A percentile compares a stretch with the other conserved stretches of the same genome.
These are phyloP conservation scores for Rhizoctonia solani DNA, from an alignment of 1,284 basidiomycete genomes.

Conservation along the genomic window DNA sequence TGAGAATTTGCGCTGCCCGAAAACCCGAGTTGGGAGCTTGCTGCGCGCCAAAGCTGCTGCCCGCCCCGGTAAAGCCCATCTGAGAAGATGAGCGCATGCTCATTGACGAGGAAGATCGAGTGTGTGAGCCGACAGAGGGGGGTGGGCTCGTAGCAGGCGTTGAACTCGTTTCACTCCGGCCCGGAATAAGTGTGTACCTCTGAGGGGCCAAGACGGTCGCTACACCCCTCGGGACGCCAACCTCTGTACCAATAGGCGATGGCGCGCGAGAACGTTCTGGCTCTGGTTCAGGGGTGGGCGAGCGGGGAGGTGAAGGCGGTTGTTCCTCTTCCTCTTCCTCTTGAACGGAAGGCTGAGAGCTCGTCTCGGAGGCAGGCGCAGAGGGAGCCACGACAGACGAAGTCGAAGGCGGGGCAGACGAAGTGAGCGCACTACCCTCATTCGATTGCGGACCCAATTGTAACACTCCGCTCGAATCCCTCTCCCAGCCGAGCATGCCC, in stretches of 20 bases:
- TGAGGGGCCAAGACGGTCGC: not conserved
- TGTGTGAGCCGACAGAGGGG: not conserved
- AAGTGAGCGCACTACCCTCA: not conserved
- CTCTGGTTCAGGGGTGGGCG: not conserved
- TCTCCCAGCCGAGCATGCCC: conserved; percentile 20
- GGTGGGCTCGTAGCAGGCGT: too few species aligned
- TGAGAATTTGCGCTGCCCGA: too few species aligned
- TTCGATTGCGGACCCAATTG: not conserved
- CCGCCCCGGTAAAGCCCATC: not conserved
- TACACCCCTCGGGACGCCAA: not conserved
- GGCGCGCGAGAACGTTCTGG: not conserved
- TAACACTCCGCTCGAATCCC: not conserved
- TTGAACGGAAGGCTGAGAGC: too few species aligned
- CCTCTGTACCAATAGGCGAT: not conserved
- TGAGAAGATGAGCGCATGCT: not conserved
- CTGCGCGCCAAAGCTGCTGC: not conserved
- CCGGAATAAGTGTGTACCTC: not conserved
- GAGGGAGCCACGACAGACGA: too few species aligned
- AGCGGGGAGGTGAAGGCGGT: too few species aligned
- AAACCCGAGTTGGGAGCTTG: too few species aligned
- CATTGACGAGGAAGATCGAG: not conserved
- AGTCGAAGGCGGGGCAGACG: not conserved
- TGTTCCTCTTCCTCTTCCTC: too few species aligned
- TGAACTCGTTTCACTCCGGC: not conserved
- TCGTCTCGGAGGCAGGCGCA: too few species aligned